Evolutionary conservation across 31 red algal species (phyloP).

Genomic region (Porphyra umbilicalis): DNA sequence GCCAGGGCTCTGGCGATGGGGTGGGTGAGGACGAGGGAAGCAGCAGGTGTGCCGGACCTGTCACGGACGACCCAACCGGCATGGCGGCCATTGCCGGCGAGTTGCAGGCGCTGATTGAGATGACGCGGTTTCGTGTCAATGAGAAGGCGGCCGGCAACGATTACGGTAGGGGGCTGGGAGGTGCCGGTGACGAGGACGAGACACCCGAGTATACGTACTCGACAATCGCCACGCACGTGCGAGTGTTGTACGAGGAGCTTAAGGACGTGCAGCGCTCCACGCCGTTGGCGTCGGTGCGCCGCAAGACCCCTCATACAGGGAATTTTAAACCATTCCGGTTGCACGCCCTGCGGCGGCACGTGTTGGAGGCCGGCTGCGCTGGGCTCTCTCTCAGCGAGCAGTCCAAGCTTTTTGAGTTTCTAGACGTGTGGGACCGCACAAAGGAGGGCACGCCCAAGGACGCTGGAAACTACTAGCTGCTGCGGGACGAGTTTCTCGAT

Average conservation of each 20-base stretch:
- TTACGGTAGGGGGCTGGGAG: too few relatives aligned
- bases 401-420: background rate
- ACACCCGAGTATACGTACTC: too few relatives aligned
- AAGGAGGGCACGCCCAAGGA: background rate
- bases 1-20: too few relatives aligned
- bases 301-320: background rate
- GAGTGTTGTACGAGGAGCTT: background rate
- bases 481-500: background rate
- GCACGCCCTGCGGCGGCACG: background rate
- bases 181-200: too few relatives aligned
- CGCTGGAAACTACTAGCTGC: background rate
- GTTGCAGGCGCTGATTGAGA: too few relatives aligned
- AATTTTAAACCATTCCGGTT: background rate
- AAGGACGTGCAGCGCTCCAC: background rate
- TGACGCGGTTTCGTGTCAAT: too few relatives aligned
- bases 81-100: too few relatives aligned
- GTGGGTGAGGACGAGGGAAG: too few relatives aligned
- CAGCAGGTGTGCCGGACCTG: too few relatives aligned
- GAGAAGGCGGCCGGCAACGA: too few relatives aligned
- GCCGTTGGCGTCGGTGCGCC: background rate
- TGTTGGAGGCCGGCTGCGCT: background rate
- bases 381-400: background rate
- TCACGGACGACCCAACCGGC: too few relatives aligned
- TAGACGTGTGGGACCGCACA: background rate
- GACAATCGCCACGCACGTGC: too few relatives aligned